Evolutionary conservation across 768 basidiomycete genomes (phyloP).

Genomic region (Rhizopogon vulgaris): DNA sequence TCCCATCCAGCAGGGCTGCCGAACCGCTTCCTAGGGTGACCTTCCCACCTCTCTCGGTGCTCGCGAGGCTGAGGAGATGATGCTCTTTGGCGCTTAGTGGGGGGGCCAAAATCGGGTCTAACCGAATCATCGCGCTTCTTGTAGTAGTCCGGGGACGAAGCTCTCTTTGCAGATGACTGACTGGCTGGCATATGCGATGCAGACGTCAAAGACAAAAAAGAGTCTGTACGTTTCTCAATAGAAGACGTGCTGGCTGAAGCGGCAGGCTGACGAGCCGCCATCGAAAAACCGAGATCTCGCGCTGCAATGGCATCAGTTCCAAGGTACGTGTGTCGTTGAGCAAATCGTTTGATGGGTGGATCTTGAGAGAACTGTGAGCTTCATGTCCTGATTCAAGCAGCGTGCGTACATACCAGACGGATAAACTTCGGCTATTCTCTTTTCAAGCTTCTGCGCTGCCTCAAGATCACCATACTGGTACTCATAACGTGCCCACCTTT

Average conservation of each 20-base stretch:
- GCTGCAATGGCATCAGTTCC: constrained; percentile 85
- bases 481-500: constrained; percentile 92
- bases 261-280: constrained; percentile 28
- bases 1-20: constrained; percentile 38
- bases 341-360: constrained; percentile 85
- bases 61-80: constrained; percentile 42
- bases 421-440: constrained; percentile 82
- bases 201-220: constrained; percentile 27
- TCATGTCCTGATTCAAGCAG: not conserved
- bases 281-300: constrained; percentile 80
- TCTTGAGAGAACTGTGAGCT: constrained; percentile 39
- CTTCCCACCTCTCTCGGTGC: constrained; percentile 37
- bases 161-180: constrained; percentile 22
- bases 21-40: constrained; percentile 31
- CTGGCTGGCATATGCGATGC: constrained; percentile 18
- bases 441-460: constrained; percentile 83
- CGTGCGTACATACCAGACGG: constrained; percentile 56
- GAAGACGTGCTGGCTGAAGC: constrained; percentile 14
- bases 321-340: constrained; percentile 67
- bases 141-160: constrained; percentile 28
- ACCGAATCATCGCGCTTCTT: constrained; percentile 38
- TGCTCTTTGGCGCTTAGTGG: constrained; percentile 39
- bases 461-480: constrained; percentile 93
- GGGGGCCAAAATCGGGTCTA: constrained; percentile 32
- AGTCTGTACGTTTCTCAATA: constrained; percentile 31